Conservation (phyloP, 164 flowering plant genomes). For the Amborella trichopoda region DNA sequence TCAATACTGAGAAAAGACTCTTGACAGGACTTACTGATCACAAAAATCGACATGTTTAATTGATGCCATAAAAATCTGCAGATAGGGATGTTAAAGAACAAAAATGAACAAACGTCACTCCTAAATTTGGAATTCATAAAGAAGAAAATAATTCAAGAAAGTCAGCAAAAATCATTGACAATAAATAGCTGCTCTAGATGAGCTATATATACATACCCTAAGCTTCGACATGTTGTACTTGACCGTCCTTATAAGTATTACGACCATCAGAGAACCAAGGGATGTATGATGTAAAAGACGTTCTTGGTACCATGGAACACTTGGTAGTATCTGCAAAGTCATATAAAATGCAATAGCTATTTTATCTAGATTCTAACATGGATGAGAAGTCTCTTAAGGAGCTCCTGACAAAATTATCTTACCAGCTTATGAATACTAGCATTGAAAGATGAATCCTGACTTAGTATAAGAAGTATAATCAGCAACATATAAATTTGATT, state of each 20-base stretch:
- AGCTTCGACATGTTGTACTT: conserved; percentile 82
- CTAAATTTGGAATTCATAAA: not conserved
- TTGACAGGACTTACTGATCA: no score
- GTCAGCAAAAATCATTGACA: not conserved
- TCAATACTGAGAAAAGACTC: no score
- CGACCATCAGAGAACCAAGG: conserved; percentile 91
- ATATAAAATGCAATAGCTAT: conserved; percentile 2
- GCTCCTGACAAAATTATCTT: conserved; percentile 7
- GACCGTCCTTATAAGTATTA: conserved; percentile 86
- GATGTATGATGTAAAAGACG: conserved; percentile 84
- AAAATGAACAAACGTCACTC: not conserved
- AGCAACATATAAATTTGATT: conserved; percentile 96
- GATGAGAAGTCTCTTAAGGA: not conserved
- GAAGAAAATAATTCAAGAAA: not conserved
- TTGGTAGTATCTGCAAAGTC: conserved; percentile 51
- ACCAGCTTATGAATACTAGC: conserved; percentile 94
- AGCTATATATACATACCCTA: conserved; percentile 42
- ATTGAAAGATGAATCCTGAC: conserved; percentile 97
- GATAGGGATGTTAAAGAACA: not conserved
- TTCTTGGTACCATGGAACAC: conserved; percentile 94
- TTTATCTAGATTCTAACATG: not conserved
- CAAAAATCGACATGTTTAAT: no score
- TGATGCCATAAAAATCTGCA: not conserved
- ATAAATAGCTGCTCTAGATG: not conserved
- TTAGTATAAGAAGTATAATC: conserved; percentile 90